phyloP scores from a whole-genome alignment of 306 rosid species.

The Mimosa pudica region DNA sequence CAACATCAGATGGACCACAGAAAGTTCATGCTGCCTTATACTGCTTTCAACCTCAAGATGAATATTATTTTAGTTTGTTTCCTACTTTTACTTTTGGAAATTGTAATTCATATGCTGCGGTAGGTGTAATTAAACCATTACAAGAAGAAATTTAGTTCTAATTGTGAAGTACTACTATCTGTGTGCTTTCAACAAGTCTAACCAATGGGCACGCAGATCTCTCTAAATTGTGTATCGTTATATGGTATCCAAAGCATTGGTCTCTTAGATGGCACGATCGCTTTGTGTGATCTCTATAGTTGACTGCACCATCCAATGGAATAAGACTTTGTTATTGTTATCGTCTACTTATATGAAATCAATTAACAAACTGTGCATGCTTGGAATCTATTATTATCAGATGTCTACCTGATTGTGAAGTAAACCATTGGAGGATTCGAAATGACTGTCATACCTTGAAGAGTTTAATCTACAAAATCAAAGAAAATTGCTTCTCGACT shows the following conservation, averaged over 20 bases:
- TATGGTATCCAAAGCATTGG: too few species aligned
- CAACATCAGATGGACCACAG: conserved; percentile 90
- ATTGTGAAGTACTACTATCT: too few species aligned
- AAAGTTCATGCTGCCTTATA: conserved; percentile 83
- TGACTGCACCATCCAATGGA: background rate
- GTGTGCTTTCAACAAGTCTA: background rate
- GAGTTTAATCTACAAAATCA: background rate
- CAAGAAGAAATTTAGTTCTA: too few species aligned
- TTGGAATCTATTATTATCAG: background rate
- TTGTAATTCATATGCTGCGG: background rate
- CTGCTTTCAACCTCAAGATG: conserved; percentile 86
- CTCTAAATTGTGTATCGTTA: too few species aligned
- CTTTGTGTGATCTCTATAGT: too few species aligned
- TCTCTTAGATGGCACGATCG: too few species aligned
- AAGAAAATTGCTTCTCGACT: conserved; percentile 8
- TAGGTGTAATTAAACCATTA: background rate
- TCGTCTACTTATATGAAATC: background rate
- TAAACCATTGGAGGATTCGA: background rate
- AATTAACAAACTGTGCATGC: background rate
- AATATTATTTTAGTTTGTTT: background rate
- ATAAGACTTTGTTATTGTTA: background rate
- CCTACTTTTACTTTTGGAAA: background rate
- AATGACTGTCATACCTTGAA: background rate
- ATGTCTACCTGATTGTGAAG: conserved; percentile 19
- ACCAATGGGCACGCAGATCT: too few species aligned